Evolutionary conservation across 2,329 filamentous ascomycete species (phyloP), one percentile per base, ranked within the genome.

Genomic region (Akanthomyces muscarius): DNA sequence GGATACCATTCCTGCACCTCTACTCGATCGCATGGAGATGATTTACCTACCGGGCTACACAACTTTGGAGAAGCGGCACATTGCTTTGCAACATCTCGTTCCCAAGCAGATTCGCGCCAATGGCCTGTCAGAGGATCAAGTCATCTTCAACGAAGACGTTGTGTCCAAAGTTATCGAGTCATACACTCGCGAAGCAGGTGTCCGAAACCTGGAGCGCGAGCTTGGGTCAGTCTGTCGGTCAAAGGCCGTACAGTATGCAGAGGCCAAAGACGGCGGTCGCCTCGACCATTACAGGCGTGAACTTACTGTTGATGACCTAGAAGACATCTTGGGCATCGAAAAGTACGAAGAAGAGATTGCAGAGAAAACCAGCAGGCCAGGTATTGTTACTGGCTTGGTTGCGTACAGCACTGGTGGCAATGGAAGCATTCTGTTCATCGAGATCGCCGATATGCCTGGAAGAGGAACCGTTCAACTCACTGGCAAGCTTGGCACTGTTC

Each of bases 371-470:
- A 82, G 85, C 68, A 87, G 92, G 21, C 94, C 95, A 1, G 95
- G 95, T 63, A 90, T 99, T 63, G 94, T 99, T 44, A 99, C 95
- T 0, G 95, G 95, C 16, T 87, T 99, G 38, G 95, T 99, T 18
- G 95, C 95, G 10, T 99, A 97, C 79, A 92, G 89, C 71, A 90
- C 89, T 4, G 94, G 95, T 56, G 92, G 92, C 54, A 94, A 97
- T 74, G 95, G 95, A 66, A 93, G 90, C 72, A 99, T 99, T 71
- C 83, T 99, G 62, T 99, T 99, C 81, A 99, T 99, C 70, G 95
- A 99, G 77, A 92, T 97, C 51, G 92, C 94, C 13, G 93, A 97
- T 72, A 98, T 98, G 92, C 95, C 95, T 0, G 95, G 95, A 50
- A 89, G 86, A 63, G 95, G 95, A 41, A 88, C 89, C 60, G 92